Conservation (phyloP, 305 asterid species). For the Solanum aculeatissimum region DNA sequence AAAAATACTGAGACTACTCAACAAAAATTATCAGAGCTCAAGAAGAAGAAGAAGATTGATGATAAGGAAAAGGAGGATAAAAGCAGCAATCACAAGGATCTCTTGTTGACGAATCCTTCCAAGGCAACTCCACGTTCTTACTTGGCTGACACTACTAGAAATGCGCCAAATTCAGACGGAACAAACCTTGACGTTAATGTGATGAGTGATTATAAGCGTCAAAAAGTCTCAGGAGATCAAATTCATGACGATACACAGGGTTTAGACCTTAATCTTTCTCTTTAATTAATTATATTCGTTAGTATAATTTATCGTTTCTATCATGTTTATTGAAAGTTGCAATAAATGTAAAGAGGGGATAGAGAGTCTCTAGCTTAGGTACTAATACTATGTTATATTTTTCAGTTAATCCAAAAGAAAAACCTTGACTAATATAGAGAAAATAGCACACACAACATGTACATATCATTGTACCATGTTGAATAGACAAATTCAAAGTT, state of each 20-base stretch:
- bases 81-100: neutral
- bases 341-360: neutral
- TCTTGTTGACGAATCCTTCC: neutral
- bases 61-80: neutral
- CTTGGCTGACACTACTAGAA: neutral
- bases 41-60: neutral
- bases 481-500: neutral
- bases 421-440: neutral
- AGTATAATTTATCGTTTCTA: neutral
- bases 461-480: neutral
- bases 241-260: neutral
- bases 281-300: neutral
- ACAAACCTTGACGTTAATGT: neutral
- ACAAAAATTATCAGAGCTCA: neutral
- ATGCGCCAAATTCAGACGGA: neutral
- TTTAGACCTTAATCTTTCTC: neutral
- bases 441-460: neutral
- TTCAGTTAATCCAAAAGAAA: neutral
- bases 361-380: neutral
- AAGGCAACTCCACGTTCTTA: neutral
- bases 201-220: neutral
- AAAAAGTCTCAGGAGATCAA: neutral
- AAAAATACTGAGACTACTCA: neutral
- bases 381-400: neutral
- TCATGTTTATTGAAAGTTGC: neutral